phyloP scores from a whole-genome alignment of 2,329 filamentous ascomycete species.

The Phialocephala sp. region DNA sequence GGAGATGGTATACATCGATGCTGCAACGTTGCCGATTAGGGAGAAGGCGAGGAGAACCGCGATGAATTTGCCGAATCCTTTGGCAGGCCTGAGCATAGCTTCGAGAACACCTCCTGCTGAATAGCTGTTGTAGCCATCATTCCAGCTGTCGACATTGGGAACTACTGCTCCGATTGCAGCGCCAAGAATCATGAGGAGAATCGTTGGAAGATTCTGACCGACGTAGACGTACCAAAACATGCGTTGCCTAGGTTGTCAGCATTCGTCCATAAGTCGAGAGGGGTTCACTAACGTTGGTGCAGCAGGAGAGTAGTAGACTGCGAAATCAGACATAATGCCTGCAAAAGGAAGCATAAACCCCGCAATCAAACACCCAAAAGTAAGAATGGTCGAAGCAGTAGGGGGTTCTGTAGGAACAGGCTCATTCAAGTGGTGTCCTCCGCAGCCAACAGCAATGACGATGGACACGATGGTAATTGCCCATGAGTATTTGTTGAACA shows the following conservation, averaged over 20 bases:
- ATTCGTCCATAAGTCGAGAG: background rate
- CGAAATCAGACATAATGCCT: conserved; percentile 63
- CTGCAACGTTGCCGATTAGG: conserved; percentile 63
- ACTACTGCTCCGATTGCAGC: conserved; percentile 68
- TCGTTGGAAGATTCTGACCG: conserved; percentile 60
- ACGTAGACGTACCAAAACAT: conserved; percentile 61
- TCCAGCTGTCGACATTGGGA: conserved; percentile 58
- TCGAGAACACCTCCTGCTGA: conserved; percentile 64
- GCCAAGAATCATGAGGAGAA: conserved; percentile 66
- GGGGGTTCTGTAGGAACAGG: conserved; percentile 51
- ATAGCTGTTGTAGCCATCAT: conserved; percentile 57
- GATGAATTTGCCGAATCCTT: conserved; percentile 67
- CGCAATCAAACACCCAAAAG: conserved; percentile 65
- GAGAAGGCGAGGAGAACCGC: conserved; percentile 63
- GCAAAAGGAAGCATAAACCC: conserved; percentile 69
- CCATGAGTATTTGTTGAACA: conserved; percentile 63
- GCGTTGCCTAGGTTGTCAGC: conserved; percentile 32
- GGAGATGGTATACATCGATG: conserved; percentile 66
- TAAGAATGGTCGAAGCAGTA: conserved; percentile 54
- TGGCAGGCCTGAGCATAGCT: conserved; percentile 62
- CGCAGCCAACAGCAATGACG: conserved; percentile 59
- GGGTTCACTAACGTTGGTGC: conserved; percentile 50
- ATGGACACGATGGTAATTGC: conserved; percentile 61
- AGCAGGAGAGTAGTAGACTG: conserved; percentile 63
- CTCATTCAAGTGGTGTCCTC: conserved; percentile 54